Evolutionary conservation across 306 rosid genomes (phyloP).

Genomic region (Castanea crenata): DNA sequence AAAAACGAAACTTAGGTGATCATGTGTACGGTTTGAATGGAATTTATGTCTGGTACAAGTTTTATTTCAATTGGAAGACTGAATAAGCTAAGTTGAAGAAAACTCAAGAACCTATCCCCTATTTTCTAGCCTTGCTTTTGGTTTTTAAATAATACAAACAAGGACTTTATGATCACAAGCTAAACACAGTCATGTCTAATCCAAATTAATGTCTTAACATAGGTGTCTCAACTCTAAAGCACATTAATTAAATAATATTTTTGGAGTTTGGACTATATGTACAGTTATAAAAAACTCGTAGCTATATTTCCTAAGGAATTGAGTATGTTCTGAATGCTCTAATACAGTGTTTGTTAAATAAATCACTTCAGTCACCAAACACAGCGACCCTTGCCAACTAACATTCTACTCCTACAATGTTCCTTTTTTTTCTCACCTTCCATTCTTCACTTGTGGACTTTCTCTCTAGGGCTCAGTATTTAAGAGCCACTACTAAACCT

Average conservation of each 20-base stretch:
- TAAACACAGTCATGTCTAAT: neutral
- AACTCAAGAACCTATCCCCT: neutral
- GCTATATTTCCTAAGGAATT: neutral
- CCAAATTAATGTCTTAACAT: neutral
- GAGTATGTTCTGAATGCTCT: neutral
- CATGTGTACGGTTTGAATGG: neutral
- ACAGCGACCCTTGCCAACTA: neutral
- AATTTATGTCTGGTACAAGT: neutral
- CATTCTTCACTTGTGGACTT: neutral
- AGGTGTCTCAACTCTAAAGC: too few species aligned
- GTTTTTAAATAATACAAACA: too few species aligned
- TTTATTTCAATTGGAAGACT: neutral
- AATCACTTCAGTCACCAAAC: neutral
- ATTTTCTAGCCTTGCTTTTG: neutral
- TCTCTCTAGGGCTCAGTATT: neutral
- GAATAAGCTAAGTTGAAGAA: neutral
- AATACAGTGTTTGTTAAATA: neutral
- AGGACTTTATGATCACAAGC: neutral
- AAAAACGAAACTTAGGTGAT: neutral
- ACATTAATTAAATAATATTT: too few species aligned
- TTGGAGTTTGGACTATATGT: neutral
- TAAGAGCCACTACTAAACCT: neutral
- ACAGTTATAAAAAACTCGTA: neutral
- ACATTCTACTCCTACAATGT: neutral
- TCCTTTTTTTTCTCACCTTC: neutral